Evolutionary conservation across 345 rosid species (phyloP).

Genomic region (Rhizophora apiculata): DNA sequence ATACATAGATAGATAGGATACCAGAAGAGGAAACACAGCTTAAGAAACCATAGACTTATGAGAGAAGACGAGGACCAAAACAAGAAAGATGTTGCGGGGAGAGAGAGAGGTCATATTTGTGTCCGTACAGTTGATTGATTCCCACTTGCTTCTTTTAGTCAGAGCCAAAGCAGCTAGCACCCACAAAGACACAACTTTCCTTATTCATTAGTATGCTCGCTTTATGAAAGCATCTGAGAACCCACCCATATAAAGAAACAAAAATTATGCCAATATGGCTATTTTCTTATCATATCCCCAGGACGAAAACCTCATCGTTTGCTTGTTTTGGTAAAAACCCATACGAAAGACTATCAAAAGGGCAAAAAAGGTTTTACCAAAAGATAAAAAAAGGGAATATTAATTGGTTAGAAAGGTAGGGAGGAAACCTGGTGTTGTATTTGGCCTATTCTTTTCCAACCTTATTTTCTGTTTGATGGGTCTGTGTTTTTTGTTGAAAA

Average conservation of each 20-base stretch:
- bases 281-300: background rate
- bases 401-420: no score
- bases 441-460: no score
- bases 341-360: conserved; percentile 15
- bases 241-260: conserved; percentile 24
- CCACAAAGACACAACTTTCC: conserved; percentile 24
- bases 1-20: background rate
- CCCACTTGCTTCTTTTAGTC: conserved; percentile 13
- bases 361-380: background rate
- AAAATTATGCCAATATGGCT: background rate
- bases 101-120: background rate
- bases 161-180: conserved; percentile 4
- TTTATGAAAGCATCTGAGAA: background rate
- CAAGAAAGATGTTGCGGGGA: background rate
- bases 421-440: no score
- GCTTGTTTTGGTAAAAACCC: conserved; percentile 47
- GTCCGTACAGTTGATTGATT: conserved; percentile 34
- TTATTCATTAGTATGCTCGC: conserved; percentile 5
- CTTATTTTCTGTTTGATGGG: no score
- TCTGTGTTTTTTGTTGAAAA: no score
- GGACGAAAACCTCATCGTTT: conserved; percentile 35
- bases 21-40: conserved; percentile 1
- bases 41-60: background rate
- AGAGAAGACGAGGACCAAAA: background rate
- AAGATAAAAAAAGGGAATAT: no score